These are phyloP conservation scores for Zychaea mexicana DNA, from an alignment of 371 early-diverging fungal species.

Conservation along the genomic window DNA sequence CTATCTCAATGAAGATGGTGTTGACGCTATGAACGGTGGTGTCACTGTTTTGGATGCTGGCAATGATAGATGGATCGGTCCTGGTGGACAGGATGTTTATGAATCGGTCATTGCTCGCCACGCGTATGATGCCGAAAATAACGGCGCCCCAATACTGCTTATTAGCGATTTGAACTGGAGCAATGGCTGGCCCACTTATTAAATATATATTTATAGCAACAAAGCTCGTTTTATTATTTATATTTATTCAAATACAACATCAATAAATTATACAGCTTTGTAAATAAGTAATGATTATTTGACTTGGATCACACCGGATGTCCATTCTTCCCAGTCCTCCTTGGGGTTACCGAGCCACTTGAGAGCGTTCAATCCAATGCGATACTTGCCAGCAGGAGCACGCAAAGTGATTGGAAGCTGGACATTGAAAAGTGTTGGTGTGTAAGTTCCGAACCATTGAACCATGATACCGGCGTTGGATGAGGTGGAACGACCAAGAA, in stretches of 20 bases:
- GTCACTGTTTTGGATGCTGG: constrained; percentile 12
- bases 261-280: too few relatives aligned
- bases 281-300: constrained; percentile 5
- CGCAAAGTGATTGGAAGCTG: constrained; percentile 3
- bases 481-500: constrained; percentile 8
- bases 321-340: constrained; percentile 39
- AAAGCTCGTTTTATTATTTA: too few relatives aligned
- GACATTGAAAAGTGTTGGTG: constrained; percentile 9
- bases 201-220: too few relatives aligned
- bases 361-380: constrained; percentile 28
- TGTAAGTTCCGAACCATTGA: constrained; percentile 22
- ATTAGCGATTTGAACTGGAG: constrained; percentile 15
- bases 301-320: constrained; percentile 28
- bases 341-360: constrained; percentile 36
- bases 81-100: constrained; percentile 12
- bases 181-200: constrained; percentile 15
- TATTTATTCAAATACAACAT: too few relatives aligned
- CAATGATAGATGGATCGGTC: constrained; percentile 12
- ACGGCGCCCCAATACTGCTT: constrained; percentile 5
- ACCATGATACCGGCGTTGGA: not conserved
- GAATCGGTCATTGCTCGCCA: constrained; percentile 14
- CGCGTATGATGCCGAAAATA: constrained; percentile 15
- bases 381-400: constrained; percentile 31
- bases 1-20: constrained; percentile 6
- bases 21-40: constrained; percentile 3